A percentile compares a stretch with the other conserved stretches of the same genome.
phyloP scores from a whole-genome alignment of 352 stramenopile species.

The Phytophthora europaea region DNA sequence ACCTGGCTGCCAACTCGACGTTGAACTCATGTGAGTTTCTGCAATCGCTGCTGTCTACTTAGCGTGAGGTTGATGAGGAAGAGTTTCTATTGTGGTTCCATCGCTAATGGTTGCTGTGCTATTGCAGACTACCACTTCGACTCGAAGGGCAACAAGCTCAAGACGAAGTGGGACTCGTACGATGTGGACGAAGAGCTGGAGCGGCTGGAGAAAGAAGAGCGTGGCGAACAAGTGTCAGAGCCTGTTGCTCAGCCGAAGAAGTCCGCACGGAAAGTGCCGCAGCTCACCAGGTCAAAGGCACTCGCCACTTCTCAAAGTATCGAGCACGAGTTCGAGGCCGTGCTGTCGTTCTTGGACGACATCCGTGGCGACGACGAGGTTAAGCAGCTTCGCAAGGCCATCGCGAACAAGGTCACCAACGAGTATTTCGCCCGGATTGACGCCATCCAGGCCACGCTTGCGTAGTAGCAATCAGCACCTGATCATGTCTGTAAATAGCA shows the following conservation, averaged over 20 bases:
- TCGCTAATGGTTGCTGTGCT: constrained; percentile 8
- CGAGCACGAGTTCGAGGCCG: constrained; percentile 83
- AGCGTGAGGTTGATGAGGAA: not conserved
- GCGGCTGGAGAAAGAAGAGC: constrained; percentile 68
- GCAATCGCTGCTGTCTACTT: not conserved
- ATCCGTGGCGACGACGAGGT: constrained; percentile 75
- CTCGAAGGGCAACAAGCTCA: constrained; percentile 87
- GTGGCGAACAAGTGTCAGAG: constrained; percentile 1
- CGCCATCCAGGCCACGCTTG: constrained; percentile 46
- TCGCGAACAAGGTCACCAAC: constrained; percentile 71
- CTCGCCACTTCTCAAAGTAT: constrained; percentile 54
- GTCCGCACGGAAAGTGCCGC: constrained; percentile 2
- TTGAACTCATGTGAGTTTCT: constrained; percentile 73
- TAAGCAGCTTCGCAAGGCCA: constrained; percentile 73
- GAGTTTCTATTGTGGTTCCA: not conserved
- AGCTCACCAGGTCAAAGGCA: constrained; percentile 56
- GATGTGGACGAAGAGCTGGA: constrained; percentile 84
- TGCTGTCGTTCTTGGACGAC: constrained; percentile 82
- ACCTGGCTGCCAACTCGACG: constrained; percentile 41
- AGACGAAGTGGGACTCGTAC: constrained; percentile 89
- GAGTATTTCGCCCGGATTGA: constrained; percentile 81
- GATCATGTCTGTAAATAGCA: not conserved
- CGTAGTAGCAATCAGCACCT: constrained; percentile 13
- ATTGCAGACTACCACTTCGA: constrained; percentile 87
- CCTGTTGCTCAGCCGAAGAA: constrained; percentile 7